Percentiles rank a stretch among this genome's conserved stretches.
These are phyloP conservation scores for Leucosporidium creatinivorum DNA, from an alignment of 768 basidiomycete species.

Conservation along the genomic window DNA sequence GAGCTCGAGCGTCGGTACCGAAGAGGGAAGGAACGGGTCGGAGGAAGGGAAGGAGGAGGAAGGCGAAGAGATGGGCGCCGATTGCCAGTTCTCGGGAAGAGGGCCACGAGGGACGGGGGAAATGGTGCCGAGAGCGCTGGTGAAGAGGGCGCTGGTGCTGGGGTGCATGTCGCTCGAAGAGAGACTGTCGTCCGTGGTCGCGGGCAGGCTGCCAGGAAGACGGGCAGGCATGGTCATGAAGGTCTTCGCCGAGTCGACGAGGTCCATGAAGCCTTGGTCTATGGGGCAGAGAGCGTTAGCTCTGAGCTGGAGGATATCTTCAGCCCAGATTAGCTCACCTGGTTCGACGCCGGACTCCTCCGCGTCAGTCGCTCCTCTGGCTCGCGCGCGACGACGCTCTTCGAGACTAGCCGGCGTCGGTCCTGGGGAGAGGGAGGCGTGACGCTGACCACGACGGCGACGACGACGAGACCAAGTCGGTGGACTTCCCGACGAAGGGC, in stretches of 20 bases:
- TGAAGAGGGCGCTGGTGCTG: background rate
- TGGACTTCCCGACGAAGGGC: background rate
- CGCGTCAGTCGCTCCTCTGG: background rate
- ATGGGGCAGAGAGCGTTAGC: background rate
- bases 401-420: background rate
- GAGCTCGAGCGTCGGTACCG: conserved; percentile 17
- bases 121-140: conserved; percentile 2
- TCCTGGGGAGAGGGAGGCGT: background rate
- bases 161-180: background rate
- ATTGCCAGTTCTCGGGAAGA: background rate
- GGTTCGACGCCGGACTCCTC: background rate
- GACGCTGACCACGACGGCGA: background rate
- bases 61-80: background rate
- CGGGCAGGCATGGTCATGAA: conserved; percentile 68
- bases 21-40: background rate
- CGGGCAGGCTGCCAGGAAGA: conserved; percentile 50
- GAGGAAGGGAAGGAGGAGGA: background rate
- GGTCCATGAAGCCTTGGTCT: conserved; percentile 36
- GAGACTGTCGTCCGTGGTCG: background rate
- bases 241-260: conserved; percentile 72
- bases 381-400: background rate
- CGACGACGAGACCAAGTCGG: conserved; percentile 3
- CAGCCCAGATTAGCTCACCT: too few species aligned
- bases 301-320: background rate
- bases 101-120: background rate